Percentiles rank a stretch among this genome's conserved stretches.
Evolutionary conservation across 2,329 filamentous ascomycete species (phyloP).

Genomic region (Rhytidhysteron rufulum): DNA sequence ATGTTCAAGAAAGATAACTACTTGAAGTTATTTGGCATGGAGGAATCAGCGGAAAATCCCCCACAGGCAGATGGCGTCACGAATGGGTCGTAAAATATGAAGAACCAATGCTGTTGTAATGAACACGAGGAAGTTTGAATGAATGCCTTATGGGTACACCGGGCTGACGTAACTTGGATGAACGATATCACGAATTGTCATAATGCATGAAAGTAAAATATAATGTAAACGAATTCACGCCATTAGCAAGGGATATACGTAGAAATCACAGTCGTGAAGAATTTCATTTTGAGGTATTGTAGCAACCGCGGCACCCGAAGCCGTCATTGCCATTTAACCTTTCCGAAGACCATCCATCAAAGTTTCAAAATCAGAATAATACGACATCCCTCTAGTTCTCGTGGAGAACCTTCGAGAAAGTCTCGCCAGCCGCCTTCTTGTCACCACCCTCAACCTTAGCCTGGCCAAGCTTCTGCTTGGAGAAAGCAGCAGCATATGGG

Average conservation of each 20-base stretch:
- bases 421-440: constrained; percentile 52
- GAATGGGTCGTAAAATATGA: no score
- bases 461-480: constrained; percentile 78
- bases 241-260: no score
- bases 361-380: background rate
- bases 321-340: background rate
- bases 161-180: no score
- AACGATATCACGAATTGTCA: no score
- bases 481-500: constrained; percentile 90
- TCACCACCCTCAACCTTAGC: constrained; percentile 61
- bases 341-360: background rate
- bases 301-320: background rate
- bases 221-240: no score
- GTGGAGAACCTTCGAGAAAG: constrained; percentile 47
- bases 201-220: no score
- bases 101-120: no score
- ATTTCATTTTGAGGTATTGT: background rate
- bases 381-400: constrained; percentile 42
- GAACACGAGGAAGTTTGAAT: no score
- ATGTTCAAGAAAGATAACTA: constrained; percentile 43
- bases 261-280: no score
- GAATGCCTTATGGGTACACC: no score
- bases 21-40: constrained; percentile 26
- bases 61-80: no score
- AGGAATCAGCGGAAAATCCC: constrained; percentile 13